Evolutionary conservation across 352 stramenopile genomes (phyloP), one percentile per base, ranked within the genome.

Genomic region (Globisporangium perplexum): DNA sequence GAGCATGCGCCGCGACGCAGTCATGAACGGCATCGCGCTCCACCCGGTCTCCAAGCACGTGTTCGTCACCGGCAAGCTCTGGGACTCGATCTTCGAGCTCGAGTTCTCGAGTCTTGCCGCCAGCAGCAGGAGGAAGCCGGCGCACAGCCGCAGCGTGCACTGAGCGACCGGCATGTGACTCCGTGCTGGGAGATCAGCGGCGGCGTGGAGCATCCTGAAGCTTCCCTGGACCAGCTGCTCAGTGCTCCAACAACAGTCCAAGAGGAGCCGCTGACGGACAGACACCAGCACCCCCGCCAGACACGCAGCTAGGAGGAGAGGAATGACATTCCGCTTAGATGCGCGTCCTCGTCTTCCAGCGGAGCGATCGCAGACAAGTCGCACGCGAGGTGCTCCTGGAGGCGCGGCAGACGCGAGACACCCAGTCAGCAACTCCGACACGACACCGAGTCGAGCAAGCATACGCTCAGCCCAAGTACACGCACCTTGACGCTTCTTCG

Each of bases 21-120:
- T 96, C 45, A 91, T 96, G 74, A 96, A 96, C 63, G 87, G 87
- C 57, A 95, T 96, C 50, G 87, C 85, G 15, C 92, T 79, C 49
- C 71, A 95, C 50, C 72, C 77, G 0, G 50, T 53, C 17, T 84
- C 63, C 28, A 55, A 67, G 30, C 78, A 90, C 50, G 54, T 93
- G 31, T 94, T 80, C 36, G 39, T 92, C 35, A 94, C 81, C 1
- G 83, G 83, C 15, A 94, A 94, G 53, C 65, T 92, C 35, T 94
- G 83, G 83, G 79, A 90, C 60, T 88, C 77, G 41, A 84, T 93
- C 50, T 91, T 91, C 42, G 81, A 93, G 60, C 60, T 93, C 36
- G 72, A 86, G 50, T 57, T 93, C 26, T 90, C 77, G 38, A 82
- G 73, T 52, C 49, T 86, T 15, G 57, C 24, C n/a, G 20, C 18